phyloP scores from a whole-genome alignment of 1,284 basidiomycete genomes.

The Ustilago loliicola region DNA sequence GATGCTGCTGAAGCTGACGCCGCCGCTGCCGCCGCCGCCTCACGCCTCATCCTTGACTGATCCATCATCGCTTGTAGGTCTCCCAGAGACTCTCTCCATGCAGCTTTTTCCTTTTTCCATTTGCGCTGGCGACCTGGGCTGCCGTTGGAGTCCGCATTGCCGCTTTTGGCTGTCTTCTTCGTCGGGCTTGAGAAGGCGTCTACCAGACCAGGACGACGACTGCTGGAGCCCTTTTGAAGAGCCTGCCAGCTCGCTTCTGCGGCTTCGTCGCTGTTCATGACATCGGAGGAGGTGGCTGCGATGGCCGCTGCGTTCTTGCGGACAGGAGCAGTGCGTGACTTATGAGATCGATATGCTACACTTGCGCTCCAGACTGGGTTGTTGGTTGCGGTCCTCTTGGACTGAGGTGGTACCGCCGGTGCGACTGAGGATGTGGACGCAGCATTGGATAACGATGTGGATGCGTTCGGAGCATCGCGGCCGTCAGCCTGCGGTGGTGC shows the following conservation, averaged over 20 bases:
- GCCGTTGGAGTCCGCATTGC: not conserved
- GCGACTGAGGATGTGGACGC: conserved; percentile 8
- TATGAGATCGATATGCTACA: conserved; percentile 41
- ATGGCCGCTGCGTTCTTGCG: conserved; percentile 15
- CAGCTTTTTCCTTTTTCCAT: conserved; percentile 43
- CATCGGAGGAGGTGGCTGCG: conserved; percentile 14
- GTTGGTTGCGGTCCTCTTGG: conserved; percentile 32
- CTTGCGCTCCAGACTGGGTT: conserved; percentile 51
- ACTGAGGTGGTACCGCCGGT: conserved; percentile 3
- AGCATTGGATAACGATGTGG: not conserved
- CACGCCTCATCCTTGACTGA: conserved; percentile 25
- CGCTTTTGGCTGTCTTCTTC: conserved; percentile 16
- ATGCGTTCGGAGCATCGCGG: not conserved
- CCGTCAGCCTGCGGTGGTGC: not conserved
- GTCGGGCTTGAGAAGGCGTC: conserved; percentile 48
- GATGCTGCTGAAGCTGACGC: conserved; percentile 1
- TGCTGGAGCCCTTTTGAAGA: conserved; percentile 22
- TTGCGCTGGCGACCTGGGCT: conserved; percentile 37
- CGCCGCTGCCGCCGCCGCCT: conserved; percentile 16
- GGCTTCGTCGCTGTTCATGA: conserved; percentile 18
- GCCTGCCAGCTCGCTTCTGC: conserved; percentile 38
- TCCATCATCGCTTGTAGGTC: conserved; percentile 50
- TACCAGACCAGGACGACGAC: conserved; percentile 36
- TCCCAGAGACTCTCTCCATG: conserved; percentile 45
- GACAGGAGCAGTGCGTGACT: conserved; percentile 39